phyloP scores from a whole-genome alignment of 2,329 filamentous ascomycete species.

The Pseudogymnoascus sp. region DNA sequence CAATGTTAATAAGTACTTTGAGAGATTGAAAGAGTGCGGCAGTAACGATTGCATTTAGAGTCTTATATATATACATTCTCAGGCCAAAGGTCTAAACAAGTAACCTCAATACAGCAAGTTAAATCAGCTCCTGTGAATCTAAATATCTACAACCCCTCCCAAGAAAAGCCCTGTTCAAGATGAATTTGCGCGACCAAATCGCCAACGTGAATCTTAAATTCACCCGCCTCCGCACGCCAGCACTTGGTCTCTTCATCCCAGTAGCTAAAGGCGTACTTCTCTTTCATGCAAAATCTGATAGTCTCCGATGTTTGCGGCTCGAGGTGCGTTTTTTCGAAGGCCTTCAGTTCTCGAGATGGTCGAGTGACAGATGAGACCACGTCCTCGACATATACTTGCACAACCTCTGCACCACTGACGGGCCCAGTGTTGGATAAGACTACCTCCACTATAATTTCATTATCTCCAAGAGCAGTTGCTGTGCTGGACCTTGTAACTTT shows the following conservation, averaged over 20 bases:
- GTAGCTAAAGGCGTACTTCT: slow-evolving; percentile 8
- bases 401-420: slow-evolving; percentile 12
- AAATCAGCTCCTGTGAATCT: background rate
- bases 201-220: background rate
- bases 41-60: background rate
- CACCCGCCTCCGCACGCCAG: slow-evolving; percentile 10
- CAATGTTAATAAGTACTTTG: background rate
- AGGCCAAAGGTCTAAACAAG: background rate
- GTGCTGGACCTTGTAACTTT: background rate
- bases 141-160: background rate
- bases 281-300: background rate
- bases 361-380: background rate
- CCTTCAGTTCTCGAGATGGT: slow-evolving; percentile 10
- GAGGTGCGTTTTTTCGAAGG: slow-evolving; percentile 12
- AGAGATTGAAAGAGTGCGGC: background rate
- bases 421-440: background rate
- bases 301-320: background rate
- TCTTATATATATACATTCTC: background rate
- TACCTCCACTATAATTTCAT: background rate
- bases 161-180: background rate
- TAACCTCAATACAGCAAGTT: background rate
- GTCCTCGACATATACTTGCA: slow-evolving; percentile 14
- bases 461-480: background rate
- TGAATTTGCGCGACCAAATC: background rate
- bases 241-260: slow-evolving; percentile 8